Evolutionary conservation across 2,329 filamentous ascomycete genomes (phyloP), one percentile per base, ranked within the genome.

Genomic region (Ceratocystis colombiana): DNA sequence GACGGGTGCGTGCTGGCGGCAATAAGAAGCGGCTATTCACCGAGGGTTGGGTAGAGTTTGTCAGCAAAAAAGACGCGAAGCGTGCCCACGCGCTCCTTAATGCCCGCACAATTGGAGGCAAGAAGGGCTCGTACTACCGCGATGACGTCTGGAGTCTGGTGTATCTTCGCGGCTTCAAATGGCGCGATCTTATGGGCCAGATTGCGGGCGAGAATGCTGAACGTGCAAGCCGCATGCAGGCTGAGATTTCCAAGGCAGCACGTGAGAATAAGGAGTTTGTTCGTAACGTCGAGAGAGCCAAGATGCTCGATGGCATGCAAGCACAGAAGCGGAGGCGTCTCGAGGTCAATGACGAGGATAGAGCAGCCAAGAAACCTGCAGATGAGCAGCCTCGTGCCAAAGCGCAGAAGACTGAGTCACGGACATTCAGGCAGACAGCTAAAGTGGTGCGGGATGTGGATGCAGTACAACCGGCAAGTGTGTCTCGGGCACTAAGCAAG

Each of bases 21-120:
- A 94, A 93, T 77, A 91, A 91, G 77, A 90, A 91, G 75, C 83
- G 85, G 68, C 83, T 83, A n/a, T 94, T 85, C 76, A 87, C 84
- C 2, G 90, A 95, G 75, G 90, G 90, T 59, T 95, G 90, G 90
- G 84, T 94, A 33, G 90, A 95, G 74, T 95, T 93, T 71, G 75
- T 84, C 45, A 80, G 82, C 69, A 94, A 94, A 75, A 81, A 81
- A 69, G 86, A 92, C 69, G 90, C 90, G 45, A 90, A 92, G 74
- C 78, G 83, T n/a, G 87, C 84, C 0, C 88, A 86, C 62, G 87
- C 90, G 70, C 80, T 88, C 30, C 79, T 95, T 62, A 95, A 95
- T 73, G 87, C 88, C 53, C 83, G 83, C 69, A 89, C 82, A 12
- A 88, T 94, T 68, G 89, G 89, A 63, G 90, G 90, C 30, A 92